Percentiles rank a stretch among this genome's conserved stretches.
These are phyloP conservation scores for Acanthamoeba rhysodes DNA, from an alignment of 208 protist species.

Conservation along the genomic window DNA sequence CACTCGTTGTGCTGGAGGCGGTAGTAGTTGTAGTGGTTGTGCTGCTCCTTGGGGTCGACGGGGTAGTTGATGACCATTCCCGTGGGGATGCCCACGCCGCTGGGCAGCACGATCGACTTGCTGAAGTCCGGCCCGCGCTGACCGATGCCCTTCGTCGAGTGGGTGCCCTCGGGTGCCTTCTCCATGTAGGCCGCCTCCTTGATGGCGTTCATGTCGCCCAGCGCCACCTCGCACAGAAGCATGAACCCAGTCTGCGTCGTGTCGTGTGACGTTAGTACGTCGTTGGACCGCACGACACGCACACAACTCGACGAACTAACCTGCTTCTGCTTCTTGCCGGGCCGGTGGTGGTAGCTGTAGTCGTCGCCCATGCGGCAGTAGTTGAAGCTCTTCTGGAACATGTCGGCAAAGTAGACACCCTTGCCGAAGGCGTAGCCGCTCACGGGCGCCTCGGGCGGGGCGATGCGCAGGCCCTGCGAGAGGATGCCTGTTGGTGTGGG, in stretches of 20 bases:
- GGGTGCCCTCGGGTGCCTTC: not conserved
- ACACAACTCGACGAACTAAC: no score
- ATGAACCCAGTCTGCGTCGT: conserved; percentile 9
- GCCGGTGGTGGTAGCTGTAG: not conserved
- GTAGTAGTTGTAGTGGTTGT: conserved; percentile 4
- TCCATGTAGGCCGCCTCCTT: conserved; percentile 78
- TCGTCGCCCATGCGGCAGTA: conserved; percentile 67
- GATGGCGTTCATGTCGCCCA: conserved; percentile 74
- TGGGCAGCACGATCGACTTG: conserved; percentile 55
- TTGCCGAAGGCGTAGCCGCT: conserved; percentile 55
- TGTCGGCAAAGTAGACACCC: conserved; percentile 69
- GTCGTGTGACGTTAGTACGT: no score
- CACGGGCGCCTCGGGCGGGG: conserved; percentile 86
- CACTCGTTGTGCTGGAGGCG: conserved; percentile 49
- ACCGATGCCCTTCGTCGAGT: conserved; percentile 63
- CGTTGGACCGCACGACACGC: no score
- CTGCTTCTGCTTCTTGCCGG: not conserved
- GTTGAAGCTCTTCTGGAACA: conserved; percentile 70
- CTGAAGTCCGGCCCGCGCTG: conserved; percentile 43
- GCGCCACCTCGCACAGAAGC: conserved; percentile 51
- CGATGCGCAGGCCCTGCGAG: conserved; percentile 85
- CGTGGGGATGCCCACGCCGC: conserved; percentile 61
- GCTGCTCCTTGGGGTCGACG: not conserved
- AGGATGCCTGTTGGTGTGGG: not conserved
- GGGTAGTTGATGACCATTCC: not conserved